Evolutionary conservation across 257 asterid species (phyloP).

Genomic region (Capsicum chinense): DNA sequence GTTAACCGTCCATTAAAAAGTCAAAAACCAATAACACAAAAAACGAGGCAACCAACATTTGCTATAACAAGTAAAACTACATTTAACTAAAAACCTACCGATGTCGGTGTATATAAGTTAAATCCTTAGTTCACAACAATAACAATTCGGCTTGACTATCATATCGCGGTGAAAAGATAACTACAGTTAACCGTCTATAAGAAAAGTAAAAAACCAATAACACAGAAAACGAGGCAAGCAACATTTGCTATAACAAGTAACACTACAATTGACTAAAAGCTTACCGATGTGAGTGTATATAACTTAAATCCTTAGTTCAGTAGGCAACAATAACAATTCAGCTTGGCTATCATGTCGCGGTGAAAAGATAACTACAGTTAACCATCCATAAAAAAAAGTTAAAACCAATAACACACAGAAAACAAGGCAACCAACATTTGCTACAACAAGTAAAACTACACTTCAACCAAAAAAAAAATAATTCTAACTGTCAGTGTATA

Average conservation of each 20-base stretch:
- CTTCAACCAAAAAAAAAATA: background rate
- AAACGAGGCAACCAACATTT: no score
- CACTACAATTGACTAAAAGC: no score
- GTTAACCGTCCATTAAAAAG: no score
- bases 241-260: background rate
- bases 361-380: background rate
- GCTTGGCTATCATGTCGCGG: background rate
- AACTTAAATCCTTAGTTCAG: no score
- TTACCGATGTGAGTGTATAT: no score
- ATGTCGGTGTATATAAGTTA: no score
- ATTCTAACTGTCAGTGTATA: background rate
- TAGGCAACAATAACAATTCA: background rate
- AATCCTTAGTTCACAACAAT: background rate
- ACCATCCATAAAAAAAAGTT: background rate
- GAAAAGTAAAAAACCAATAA: background rate
- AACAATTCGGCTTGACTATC: background rate
- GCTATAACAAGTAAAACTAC: no score
- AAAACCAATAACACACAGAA: background rate
- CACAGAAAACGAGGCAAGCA: slow-evolving; percentile 4
- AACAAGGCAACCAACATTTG: background rate
- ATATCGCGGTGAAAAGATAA: background rate
- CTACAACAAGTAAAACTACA: background rate
- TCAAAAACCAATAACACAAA: no score
- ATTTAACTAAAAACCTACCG: no score
- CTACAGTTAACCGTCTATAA: background rate